phyloP scores from a whole-genome alignment of 1,284 basidiomycete genomes.

The Malassezia sp. region DNA sequence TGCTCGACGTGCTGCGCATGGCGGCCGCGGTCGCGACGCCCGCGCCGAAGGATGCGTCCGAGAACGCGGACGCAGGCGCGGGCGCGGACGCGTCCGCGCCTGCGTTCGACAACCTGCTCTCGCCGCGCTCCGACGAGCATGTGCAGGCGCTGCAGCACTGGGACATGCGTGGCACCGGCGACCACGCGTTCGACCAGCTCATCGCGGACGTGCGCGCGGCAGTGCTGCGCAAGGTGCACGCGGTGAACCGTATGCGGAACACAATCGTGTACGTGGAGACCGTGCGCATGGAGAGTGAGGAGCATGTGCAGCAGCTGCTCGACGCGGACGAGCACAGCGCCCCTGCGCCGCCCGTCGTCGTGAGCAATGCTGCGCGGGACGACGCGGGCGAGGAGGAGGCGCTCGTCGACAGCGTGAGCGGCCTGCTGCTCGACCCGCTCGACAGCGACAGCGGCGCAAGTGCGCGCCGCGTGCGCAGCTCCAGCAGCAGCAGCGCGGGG shows the following conservation, averaged over 20 bases:
- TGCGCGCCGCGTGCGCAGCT: too few relatives aligned
- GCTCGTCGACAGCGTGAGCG: not conserved
- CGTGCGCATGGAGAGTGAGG: constrained; percentile 93
- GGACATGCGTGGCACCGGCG: constrained; percentile 49
- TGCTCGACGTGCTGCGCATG: constrained; percentile 61
- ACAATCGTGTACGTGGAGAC: constrained; percentile 95
- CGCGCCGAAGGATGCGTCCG: constrained; percentile 71
- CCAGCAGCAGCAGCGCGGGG: too few relatives aligned
- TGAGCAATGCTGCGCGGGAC: not conserved
- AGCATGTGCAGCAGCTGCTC: constrained; percentile 61
- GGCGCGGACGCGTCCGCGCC: not conserved
- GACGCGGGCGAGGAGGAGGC: constrained; percentile 1
- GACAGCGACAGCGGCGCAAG: not conserved
- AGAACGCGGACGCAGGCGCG: not conserved
- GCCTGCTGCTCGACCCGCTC: constrained; percentile 3
- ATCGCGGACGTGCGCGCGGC: constrained; percentile 74
- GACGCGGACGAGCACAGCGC: constrained; percentile 17
- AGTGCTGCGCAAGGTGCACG: constrained; percentile 84
- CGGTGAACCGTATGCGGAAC: constrained; percentile 90
- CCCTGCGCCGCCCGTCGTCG: constrained; percentile 12
- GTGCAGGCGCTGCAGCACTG: constrained; percentile 33
- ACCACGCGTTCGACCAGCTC: constrained; percentile 68
- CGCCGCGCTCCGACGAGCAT: constrained; percentile 48
- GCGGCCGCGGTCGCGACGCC: constrained; percentile 81
- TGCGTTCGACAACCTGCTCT: constrained; percentile 57